Evolutionary conservation across 164 flowering plant species (phyloP).

Genomic region (Stephania yunnanensis): DNA sequence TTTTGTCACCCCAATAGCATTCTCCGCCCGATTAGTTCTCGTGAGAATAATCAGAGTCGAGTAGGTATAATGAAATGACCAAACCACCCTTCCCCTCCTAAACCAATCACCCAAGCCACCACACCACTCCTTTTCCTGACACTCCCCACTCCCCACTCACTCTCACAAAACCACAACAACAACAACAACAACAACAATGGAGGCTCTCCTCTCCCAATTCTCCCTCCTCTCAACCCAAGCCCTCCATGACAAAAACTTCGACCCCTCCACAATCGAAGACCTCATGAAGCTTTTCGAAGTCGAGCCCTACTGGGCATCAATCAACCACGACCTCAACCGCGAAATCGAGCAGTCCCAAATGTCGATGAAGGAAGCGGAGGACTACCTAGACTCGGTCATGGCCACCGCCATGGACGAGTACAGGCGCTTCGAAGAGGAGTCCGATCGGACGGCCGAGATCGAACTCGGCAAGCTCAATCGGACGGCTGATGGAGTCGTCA

Average conservation of each 20-base stretch:
- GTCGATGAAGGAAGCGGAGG: conserved; percentile 55
- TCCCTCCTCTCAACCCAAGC: conserved; percentile 62
- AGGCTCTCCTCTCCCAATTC: conserved; percentile 70
- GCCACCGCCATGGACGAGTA: conserved; percentile 71
- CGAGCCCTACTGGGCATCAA: conserved; percentile 74
- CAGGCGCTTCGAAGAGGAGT: conserved; percentile 50
- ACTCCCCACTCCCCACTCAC: neutral
- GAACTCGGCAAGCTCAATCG: conserved; percentile 39
- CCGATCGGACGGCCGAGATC: conserved; percentile 26
- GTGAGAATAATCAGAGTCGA: no score
- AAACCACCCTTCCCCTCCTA: neutral
- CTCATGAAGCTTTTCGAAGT: conserved; percentile 73
- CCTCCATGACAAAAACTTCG: conserved; percentile 59
- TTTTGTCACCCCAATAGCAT: no score
- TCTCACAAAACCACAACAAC: neutral
- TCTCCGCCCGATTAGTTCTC: no score
- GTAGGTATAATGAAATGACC: neutral
- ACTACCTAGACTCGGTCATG: conserved; percentile 57
- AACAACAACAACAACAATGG: conserved; percentile 27
- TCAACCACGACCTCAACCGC: conserved; percentile 39
- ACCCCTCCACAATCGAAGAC: conserved; percentile 63
- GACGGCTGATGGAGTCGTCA: conserved; percentile 43
- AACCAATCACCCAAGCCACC: neutral
- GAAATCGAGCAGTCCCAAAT: conserved; percentile 47
- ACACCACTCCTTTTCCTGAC: neutral